These are phyloP conservation scores for Ligustrum vulgare DNA, from an alignment of 257 asterid species.

Conservation along the genomic window DNA sequence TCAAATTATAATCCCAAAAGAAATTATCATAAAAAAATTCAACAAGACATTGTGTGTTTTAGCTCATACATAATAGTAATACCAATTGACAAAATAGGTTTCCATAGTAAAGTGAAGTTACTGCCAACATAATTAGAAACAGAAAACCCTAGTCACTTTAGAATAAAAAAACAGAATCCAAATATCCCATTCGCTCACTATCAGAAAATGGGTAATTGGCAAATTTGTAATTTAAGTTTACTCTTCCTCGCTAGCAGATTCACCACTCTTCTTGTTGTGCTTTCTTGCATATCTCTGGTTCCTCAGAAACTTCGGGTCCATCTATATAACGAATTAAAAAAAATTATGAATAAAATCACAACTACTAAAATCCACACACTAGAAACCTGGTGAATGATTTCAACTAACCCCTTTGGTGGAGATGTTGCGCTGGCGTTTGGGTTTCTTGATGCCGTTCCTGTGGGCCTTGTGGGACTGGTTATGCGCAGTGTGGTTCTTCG, in stretches of 20 bases:
- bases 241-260: conserved; percentile 46
- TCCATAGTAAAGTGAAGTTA: neutral
- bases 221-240: conserved; percentile 22
- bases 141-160: neutral
- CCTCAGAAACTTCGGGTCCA: conserved; percentile 94
- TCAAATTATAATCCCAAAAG: neutral
- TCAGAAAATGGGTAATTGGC: neutral
- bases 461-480: conserved; percentile 87
- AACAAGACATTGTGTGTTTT: neutral
- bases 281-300: conserved; percentile 96
- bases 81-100: neutral
- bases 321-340: conserved; percentile 27
- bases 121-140: neutral
- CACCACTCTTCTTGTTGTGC: conserved; percentile 67
- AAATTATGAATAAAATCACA: neutral
- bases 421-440: conserved; percentile 63
- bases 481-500: conserved; percentile 93
- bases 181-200: neutral
- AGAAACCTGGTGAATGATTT: neutral
- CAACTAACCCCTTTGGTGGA: conserved; percentile 77
- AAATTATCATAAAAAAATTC: neutral
- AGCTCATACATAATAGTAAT: neutral
- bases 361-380: neutral
- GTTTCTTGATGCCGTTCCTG: conserved; percentile 88
- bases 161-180: neutral